These are phyloP conservation scores for Blastobotrys illinoisensis DNA, from an alignment of 1,139 yeast genomes.

Conservation along the genomic window DNA sequence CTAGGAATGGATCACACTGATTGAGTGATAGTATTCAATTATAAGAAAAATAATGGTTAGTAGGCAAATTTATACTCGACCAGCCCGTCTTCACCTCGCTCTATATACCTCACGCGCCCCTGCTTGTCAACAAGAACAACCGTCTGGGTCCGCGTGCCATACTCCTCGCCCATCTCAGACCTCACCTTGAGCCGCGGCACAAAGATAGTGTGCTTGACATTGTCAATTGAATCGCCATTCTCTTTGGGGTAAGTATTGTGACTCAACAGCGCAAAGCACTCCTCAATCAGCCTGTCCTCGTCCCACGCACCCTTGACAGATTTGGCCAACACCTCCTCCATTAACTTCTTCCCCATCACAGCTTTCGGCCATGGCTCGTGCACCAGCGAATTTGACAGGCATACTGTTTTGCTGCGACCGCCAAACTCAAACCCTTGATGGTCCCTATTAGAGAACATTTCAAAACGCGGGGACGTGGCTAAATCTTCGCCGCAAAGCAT, in stretches of 20 bases:
- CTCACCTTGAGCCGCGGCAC: constrained; percentile 52
- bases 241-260: constrained; percentile 37
- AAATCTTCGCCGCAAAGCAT: constrained; percentile 57
- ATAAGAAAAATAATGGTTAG: no score
- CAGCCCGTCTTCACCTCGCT: constrained; percentile 25
- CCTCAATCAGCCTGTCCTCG: constrained; percentile 44
- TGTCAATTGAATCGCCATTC: constrained; percentile 18
- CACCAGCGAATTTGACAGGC: constrained; percentile 59
- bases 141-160: constrained; percentile 91
- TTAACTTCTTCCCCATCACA: constrained; percentile 42
- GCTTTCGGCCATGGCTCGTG: constrained; percentile 73
- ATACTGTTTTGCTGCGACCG: constrained; percentile 36
- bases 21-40: no score
- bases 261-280: constrained; percentile 52
- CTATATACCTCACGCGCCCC: constrained; percentile 45
- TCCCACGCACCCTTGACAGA: constrained; percentile 27
- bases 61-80: constrained; percentile 10
- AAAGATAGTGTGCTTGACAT: constrained; percentile 56
- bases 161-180: constrained; percentile 28
- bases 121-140: constrained; percentile 53
- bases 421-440: constrained; percentile 18
- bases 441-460: constrained; percentile 7
- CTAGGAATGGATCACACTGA: no score
- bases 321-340: constrained; percentile 39
- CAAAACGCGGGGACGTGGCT: background rate